Base-by-base conservation (phyloP, 306 rosid species). In the Acacia melanoxylon region DNA sequence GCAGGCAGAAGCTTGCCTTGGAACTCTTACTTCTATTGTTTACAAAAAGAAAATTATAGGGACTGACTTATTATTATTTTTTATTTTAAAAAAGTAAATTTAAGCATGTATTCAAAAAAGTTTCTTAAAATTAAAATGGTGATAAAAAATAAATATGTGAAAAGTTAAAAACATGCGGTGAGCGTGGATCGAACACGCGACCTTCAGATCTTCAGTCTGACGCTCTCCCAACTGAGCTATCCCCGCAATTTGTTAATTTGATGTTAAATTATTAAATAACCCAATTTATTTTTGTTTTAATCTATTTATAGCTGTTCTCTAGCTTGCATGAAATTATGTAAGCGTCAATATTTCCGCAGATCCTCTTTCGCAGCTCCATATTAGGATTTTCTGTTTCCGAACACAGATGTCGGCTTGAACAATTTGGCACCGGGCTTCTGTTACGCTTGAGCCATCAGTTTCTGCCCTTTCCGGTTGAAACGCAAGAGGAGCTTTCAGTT, bases 141-240 rank as follows among this genome's bases (percentile, higher is more conserved):
- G 31, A 37, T 37, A 37, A 1, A 37, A 37, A 37, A 6, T 37
- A 7, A 37, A 37, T 37, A 6, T 37, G 6, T 6, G 41, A 37
- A 37, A 37, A 37, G 52, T 5, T 17, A 54, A 15, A 15, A 12
- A 17, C 0, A 10, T 69, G 75, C 75, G 75, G 56, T 70, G 75
- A 70, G 56, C 37, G 75, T 42, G 75, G 75, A 70, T 70, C 75
- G 75, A 70, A 70, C 56, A 70, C 75, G 75, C 75, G 56, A 70
- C 56, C 56, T 70, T 70, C 75, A 70, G 75, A 70, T 70, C 75
- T 70, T 70, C 75, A 70, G 75, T 70, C 75, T 70, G 75, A 70
- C 75, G 75, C 75, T 70, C 75, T 70, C 75, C 75, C 75, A 70
- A 70, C 56, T 70, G 75, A 70, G 56, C 75, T 70, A 70, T 70